Evolutionary conservation across 2,329 filamentous ascomycete species (phyloP), one percentile per base, ranked within the genome.

Genomic region (Aspergillus sp.): DNA sequence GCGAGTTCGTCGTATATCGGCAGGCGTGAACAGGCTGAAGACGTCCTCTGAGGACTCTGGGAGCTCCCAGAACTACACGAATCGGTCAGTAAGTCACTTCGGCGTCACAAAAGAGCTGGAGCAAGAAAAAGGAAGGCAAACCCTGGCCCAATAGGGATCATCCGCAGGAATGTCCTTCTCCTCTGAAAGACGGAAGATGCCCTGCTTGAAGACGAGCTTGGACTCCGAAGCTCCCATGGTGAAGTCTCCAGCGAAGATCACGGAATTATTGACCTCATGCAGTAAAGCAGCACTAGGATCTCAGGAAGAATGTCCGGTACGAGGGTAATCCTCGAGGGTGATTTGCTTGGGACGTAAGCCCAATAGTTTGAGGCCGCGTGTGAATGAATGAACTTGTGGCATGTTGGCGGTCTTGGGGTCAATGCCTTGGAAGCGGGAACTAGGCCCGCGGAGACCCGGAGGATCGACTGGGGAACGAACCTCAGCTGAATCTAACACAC

Each of bases 151-250:
- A 81, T 96, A 97, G 17, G 87, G 83, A 80, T 97, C 92, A 78
- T 95, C 90, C 59, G 92, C 87, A 62, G 92, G 84, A 73, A 98
- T 97, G 75, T 90, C 84, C 67, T 88, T 88, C 76, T 96, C 90
- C 76, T 96, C 92, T n/a, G 92, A 95, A 61, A 99, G 87, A 74
- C 90, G 88, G 82, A 98, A 97, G 81, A 98, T 96, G 79, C 93
- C 94, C 80, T 96, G 91, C 81, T 97, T 98, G 85, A 99, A 98
- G 74, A 94, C 92, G 74, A 98, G 88, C 85, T 98, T 98, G 72
- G 94, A 98, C 81, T 98, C 94, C 80, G 94, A 97, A 75, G 94
- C 94, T 78, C 95, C 95, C 95, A 99, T 99, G 59, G 71, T 74
- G 67, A 70, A 67, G 63, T 66, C 62, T 66, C 61, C 58, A 61